A percentile compares a stretch with the other conserved stretches of the same genome.
These are phyloP conservation scores for Populus trichocarpa DNA, from an alignment of 441 rosid genomes.

Conservation along the genomic window DNA sequence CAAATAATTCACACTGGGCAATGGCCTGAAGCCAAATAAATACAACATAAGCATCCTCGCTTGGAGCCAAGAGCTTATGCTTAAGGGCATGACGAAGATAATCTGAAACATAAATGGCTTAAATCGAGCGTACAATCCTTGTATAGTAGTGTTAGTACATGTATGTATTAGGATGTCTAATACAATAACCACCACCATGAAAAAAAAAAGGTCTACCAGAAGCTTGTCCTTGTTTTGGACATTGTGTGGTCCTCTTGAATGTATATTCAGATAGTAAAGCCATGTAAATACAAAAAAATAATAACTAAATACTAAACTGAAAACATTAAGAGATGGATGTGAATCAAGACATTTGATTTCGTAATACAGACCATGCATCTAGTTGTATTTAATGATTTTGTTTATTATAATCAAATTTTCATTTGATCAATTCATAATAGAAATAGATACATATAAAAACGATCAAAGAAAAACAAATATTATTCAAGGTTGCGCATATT, in stretches of 20 bases:
- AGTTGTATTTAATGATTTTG: too few relatives aligned
- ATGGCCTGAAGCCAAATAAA: not conserved
- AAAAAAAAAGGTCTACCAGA: not conserved
- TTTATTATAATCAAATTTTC: too few relatives aligned
- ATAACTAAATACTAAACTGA: too few relatives aligned
- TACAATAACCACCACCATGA: not conserved
- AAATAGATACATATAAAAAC: too few relatives aligned
- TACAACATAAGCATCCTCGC: not conserved
- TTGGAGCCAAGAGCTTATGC: not conserved
- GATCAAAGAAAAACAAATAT: too few relatives aligned
- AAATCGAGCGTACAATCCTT: not conserved
- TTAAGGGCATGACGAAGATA: not conserved
- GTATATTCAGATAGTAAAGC: not conserved
- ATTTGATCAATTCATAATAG: too few relatives aligned
- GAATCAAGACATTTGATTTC: too few relatives aligned
- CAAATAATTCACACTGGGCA: not conserved
- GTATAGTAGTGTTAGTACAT: not conserved
- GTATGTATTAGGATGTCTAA: not conserved
- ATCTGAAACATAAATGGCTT: not conserved
- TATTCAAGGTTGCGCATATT: too few relatives aligned
- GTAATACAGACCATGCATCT: too few relatives aligned
- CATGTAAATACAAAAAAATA: not conserved
- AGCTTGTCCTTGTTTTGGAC: not conserved
- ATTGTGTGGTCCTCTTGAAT: not conserved
- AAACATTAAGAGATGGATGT: too few relatives aligned